Evolutionary conservation across 2,329 filamentous ascomycete species (phyloP), one percentile per base, ranked within the genome.

Genomic region (Alternaria sp.): DNA sequence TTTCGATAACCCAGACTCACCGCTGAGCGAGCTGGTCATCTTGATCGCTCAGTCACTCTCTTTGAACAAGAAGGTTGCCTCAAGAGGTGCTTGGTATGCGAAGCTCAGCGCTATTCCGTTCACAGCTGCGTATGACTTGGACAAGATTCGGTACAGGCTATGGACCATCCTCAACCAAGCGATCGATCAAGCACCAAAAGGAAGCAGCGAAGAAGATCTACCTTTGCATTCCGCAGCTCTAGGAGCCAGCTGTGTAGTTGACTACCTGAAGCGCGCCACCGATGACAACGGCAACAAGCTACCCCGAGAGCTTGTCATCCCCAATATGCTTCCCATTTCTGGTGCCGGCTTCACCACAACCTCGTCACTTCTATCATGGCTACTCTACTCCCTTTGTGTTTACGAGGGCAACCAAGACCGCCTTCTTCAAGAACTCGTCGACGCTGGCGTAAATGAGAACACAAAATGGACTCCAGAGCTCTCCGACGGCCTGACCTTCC

Each of bases 221-320:
- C 70, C 73, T 8, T 62, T 80, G 4, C 66, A 76, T 20, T 74
- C 78, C 14, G 77, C 78, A 22, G 78, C 78, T 2, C 56, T 79
- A 9, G 69, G 76, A 24, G 76, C 78, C 7, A 64, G 62, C 7
- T 73, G 69, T 51, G 63, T 75, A 16, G 67, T 63, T 18, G 64
- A 70, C 34, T 70, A 68, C 28, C 65, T 66, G 0, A 64, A 67
- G 8, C 64, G 68, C 9, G 68, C 66, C 12, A 65, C 61, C 11
- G 68, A 70, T n/a, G 64, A 70, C 44, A 64, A 68, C 34, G 66
- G 68, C 43, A 57, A 70, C 36, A 69, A 69, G 44, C 59, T 70
- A 5, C 68, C 68, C 1, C 43, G 47, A 6, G 57, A 65, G 9
- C 61, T 63, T 7, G 54, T 65, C 11, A 61, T 68, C 24, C 64